phyloP scores from a whole-genome alignment of 176 grass and related monocot genomes.

The Puccinellia tenuiflora region DNA sequence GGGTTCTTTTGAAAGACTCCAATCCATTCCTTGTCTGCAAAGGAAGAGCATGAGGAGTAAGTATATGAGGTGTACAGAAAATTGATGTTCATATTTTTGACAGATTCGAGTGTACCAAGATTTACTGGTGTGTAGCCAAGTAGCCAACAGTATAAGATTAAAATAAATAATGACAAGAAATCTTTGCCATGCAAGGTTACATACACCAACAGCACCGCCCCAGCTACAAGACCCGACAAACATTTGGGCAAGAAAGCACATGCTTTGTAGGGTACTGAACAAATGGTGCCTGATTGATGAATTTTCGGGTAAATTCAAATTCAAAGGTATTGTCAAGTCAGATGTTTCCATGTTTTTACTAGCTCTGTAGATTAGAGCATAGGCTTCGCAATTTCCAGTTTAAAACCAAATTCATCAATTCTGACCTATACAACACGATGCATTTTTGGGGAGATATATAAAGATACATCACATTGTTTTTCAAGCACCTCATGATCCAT shows the following conservation, averaged over 20 bases:
- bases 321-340: background rate
- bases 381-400: background rate
- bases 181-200: background rate
- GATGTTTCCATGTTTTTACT: constrained; percentile 1
- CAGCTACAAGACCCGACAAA: background rate
- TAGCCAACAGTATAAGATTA: constrained; percentile 4
- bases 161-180: background rate
- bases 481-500: background rate
- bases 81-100: background rate
- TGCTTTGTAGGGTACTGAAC: background rate
- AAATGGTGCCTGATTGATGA: background rate
- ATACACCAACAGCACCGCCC: background rate
- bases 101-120: background rate
- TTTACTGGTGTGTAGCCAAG: background rate
- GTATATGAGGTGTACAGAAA: background rate
- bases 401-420: background rate
- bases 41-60: background rate
- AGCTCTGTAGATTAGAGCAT: background rate
- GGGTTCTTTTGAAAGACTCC: constrained; percentile 33
- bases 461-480: background rate
- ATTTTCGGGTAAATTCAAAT: background rate
- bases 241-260: background rate
- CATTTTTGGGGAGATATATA: background rate
- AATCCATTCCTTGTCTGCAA: constrained; percentile 44
- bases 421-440: background rate